These are phyloP conservation scores for Talaromyces sp. DNA, from an alignment of 2,329 filamentous ascomycete genomes.

Conservation along the genomic window DNA sequence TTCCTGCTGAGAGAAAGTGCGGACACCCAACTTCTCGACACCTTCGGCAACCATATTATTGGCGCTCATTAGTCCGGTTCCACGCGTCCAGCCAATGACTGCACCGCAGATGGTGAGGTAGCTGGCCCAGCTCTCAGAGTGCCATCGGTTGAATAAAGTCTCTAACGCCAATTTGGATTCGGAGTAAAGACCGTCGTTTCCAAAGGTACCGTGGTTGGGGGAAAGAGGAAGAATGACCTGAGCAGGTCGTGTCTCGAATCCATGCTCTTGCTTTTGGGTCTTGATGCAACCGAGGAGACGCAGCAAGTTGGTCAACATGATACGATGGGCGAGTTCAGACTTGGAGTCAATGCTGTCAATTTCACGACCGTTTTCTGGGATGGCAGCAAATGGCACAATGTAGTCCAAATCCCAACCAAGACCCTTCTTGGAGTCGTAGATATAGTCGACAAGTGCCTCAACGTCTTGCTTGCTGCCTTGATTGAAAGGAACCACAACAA, in stretches of 20 bases:
- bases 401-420: constrained; percentile 98
- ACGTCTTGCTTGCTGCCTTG: constrained; percentile 98
- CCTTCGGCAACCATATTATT: constrained; percentile 98
- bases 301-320: constrained; percentile 97
- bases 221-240: constrained; percentile 95
- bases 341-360: constrained; percentile 96
- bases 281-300: constrained; percentile 89
- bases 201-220: constrained; percentile 97
- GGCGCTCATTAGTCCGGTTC: constrained; percentile 94
- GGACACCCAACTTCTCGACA: constrained; percentile 92
- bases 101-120: constrained; percentile 98
- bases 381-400: constrained; percentile 93
- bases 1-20: constrained; percentile 97
- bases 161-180: constrained; percentile 97
- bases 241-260: constrained; percentile 91
- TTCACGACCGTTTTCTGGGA: constrained; percentile 94
- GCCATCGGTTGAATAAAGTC: constrained; percentile 97
- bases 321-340: constrained; percentile 94
- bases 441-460: constrained; percentile 89
- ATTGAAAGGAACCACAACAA: constrained; percentile 98
- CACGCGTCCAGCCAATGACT: constrained; percentile 98
- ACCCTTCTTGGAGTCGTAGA: constrained; percentile 93
- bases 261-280: constrained; percentile 78
- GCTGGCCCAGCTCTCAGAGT: constrained; percentile 94
- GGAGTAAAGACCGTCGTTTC: constrained; percentile 95